phyloP scores from a whole-genome alignment of 768 basidiomycete species.

The Gelatoporia subvermispora region DNA sequence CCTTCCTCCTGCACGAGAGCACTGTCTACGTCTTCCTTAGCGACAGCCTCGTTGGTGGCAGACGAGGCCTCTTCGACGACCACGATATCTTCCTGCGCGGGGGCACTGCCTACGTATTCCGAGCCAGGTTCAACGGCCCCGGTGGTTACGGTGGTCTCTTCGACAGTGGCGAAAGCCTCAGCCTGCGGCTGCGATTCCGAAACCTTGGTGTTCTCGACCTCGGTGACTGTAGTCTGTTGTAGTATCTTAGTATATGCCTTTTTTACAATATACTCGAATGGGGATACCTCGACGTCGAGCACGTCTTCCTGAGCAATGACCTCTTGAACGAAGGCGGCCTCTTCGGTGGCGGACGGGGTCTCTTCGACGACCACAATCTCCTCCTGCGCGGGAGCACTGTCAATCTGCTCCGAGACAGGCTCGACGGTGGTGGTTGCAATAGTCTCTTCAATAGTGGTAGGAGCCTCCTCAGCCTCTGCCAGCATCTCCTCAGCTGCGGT shows the following conservation, averaged over 20 bases:
- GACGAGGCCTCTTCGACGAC: not conserved
- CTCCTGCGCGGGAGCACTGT: not conserved
- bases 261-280: not conserved
- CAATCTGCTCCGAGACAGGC: not conserved
- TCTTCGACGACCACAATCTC: conserved; percentile 1
- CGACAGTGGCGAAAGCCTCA: not conserved
- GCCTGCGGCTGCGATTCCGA: not conserved
- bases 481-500: not conserved
- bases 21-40: no score
- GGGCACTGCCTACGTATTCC: not conserved
- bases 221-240: no score
- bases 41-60: no score
- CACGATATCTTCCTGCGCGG: not conserved
- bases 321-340: not conserved
- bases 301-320: not conserved
- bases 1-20: not conserved
- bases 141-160: not conserved
- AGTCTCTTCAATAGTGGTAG: not conserved
- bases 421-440: no score
- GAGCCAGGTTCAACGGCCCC: no score
- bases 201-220: no score
- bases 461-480: not conserved
- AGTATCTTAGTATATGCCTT: no score
- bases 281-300: no score
- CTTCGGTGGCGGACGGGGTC: not conserved